These are phyloP conservation scores for Apiotrichum sp. DNA, from an alignment of 1,284 basidiomycete genomes.

Conservation along the genomic window DNA sequence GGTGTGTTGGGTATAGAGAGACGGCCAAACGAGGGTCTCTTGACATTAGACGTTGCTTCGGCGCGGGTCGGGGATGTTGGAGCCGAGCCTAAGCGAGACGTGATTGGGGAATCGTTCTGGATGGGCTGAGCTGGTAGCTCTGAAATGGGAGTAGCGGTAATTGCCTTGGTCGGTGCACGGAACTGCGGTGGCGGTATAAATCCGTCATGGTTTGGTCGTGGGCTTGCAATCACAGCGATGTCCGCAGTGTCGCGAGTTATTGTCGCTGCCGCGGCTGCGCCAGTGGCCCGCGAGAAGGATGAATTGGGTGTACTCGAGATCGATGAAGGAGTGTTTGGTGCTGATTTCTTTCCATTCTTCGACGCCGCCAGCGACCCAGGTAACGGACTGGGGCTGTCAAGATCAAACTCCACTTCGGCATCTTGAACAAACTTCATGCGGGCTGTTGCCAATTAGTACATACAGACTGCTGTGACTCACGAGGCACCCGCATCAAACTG, in stretches of 20 bases:
- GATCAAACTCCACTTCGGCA: not conserved
- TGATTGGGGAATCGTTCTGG: not conserved
- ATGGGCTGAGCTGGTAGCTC: too few relatives aligned
- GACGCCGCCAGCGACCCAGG: not conserved
- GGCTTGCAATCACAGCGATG: not conserved
- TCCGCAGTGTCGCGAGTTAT: not conserved
- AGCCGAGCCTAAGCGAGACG: not conserved
- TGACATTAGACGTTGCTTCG: not conserved
- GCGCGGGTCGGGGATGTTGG: not conserved
- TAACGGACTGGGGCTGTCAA: not conserved
- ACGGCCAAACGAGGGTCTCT: not conserved
- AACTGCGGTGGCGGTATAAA: not conserved
- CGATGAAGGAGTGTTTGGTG: not conserved
- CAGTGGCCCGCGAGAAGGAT: not conserved
- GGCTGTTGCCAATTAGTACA: not conserved
- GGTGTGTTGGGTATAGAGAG: conserved; percentile 8
- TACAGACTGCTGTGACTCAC: not conserved
- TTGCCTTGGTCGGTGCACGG: not conserved
- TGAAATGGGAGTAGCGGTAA: too few relatives aligned
- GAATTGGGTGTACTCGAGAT: not conserved
- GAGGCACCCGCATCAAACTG: not conserved
- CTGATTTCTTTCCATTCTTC: not conserved
- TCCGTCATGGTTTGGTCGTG: not conserved
- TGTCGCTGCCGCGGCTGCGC: not conserved
- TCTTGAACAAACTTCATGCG: not conserved